phyloP scores from a whole-genome alignment of 2,329 filamentous ascomycete genomes.

The Tolypocladium nubicola region DNA sequence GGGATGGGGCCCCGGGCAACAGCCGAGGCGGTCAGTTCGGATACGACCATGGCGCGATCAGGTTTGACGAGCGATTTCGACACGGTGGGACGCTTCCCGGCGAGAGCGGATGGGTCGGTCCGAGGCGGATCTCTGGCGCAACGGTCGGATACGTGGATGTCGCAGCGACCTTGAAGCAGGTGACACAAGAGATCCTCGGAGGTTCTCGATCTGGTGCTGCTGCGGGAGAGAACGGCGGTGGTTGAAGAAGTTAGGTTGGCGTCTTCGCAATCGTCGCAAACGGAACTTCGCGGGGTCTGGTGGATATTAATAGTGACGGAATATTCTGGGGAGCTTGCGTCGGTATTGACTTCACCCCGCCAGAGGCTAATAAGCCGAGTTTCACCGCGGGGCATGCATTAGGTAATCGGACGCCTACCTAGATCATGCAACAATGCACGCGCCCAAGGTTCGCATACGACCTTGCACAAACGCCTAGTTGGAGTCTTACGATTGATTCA shows the following conservation, averaged over 20 bases:
- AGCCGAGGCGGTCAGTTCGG: conserved; percentile 25
- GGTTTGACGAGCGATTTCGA: background rate
- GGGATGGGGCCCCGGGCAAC: conserved; percentile 18
- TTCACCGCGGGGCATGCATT: background rate
- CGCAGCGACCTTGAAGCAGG: background rate
- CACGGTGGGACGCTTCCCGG: background rate
- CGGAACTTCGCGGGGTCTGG: background rate
- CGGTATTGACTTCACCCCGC: background rate
- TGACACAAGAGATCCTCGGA: background rate
- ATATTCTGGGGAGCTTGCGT: background rate
- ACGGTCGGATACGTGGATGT: background rate
- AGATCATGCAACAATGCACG: background rate
- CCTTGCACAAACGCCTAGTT: too few relatives aligned
- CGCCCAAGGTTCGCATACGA: too few relatives aligned
- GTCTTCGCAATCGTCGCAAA: background rate
- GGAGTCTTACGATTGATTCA: too few relatives aligned
- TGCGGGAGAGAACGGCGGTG: background rate
- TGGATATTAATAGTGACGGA: background rate
- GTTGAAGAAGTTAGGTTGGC: background rate
- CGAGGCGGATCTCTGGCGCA: background rate
- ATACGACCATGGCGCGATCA: background rate
- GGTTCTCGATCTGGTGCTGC: background rate
- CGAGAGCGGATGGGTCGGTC: background rate
- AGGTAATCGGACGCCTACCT: background rate
- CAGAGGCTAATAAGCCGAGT: background rate